Base-by-base conservation (phyloP, 768 basidiomycete genomes). In the Serendipita vermifera region DNA sequence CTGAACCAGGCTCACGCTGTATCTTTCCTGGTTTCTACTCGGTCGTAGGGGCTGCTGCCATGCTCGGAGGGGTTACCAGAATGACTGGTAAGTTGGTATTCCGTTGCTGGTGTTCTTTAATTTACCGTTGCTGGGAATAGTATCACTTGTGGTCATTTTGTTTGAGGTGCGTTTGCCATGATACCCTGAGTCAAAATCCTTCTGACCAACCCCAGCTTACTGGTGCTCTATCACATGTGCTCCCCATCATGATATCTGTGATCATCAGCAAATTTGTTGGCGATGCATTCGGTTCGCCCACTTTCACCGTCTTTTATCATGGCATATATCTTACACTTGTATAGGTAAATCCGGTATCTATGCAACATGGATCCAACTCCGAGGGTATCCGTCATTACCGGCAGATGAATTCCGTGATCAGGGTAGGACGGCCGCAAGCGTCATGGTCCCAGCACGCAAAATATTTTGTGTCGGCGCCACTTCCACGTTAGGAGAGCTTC, bases 201-300 rank as follows among this genome's bases (percentile, higher is more conserved):
- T 29, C 35, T 35, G 11, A 6, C 53, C 32, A 17, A 29, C 27
- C 33, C 20, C 48, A 85, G 82, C 70, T 86, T n/a, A 86, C 84
- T 20, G 84, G 84, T 13, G 84, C 84, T 3, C 70, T 86, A 26
- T 85, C 83, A 13, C 84, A 86, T 68, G 84, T 86, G n/a, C 71
- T 86, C 31, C 84, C 84, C 14, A 85, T 86, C 64, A 85, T 86
- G 84, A 79, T 86, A 41, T 80, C 78, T 55, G 82, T 86, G 54
- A 83, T 85, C 80, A 77, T 78, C 17, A 73, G 82, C 5, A 86
- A 86, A 70, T 85, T 80, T 80, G 80, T 85, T 7, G 84, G 79
- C 5, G 84, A 86, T 62, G 82, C 81, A 11, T 72, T 83, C 55
- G n/a, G 59, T 55, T 24, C 54, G 55, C 35, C 40, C n/a, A 54